Percentiles rank a stretch among this genome's conserved stretches.
Conservation (phyloP, 495 filamentous ascomycete species). For the Daldinia decipiens region DNA sequence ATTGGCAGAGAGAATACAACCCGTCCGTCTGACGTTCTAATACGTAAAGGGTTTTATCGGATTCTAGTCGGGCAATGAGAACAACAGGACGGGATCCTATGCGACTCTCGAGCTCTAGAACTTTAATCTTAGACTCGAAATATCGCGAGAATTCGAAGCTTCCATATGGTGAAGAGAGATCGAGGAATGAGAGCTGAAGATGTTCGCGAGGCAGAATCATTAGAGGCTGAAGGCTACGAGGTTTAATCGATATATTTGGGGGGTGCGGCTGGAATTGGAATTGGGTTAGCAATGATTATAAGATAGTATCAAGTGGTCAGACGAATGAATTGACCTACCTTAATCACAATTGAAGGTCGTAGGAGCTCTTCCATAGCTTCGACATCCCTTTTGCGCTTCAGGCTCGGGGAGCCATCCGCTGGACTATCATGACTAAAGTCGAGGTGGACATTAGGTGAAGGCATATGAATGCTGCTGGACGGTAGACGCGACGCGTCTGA, state of each 20-base stretch:
- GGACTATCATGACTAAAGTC: constrained; percentile 27
- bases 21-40: constrained; percentile 75
- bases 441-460: constrained; percentile 45
- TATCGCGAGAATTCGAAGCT: constrained; percentile 62
- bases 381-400: constrained; percentile 48
- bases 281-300: constrained; percentile 32
- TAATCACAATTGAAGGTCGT: constrained; percentile 58
- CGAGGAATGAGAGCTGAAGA: constrained; percentile 69
- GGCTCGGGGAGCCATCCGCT: constrained; percentile 20
- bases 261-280: constrained; percentile 66
- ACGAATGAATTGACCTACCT: constrained; percentile 47
- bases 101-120: constrained; percentile 68
- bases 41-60: constrained; percentile 69
- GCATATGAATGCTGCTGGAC: constrained; percentile 46
- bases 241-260: constrained; percentile 64
- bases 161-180: constrained; percentile 62
- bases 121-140: constrained; percentile 69
- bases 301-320: not conserved
- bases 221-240: constrained; percentile 68
- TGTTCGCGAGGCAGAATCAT: constrained; percentile 69
- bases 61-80: constrained; percentile 72
- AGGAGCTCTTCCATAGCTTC: constrained; percentile 59
- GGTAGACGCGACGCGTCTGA: constrained; percentile 54
- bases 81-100: constrained; percentile 63
- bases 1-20: constrained; percentile 75